phyloP scores from a whole-genome alignment of 371 early-diverging fungal genomes.

The Haplosporangium sp. region DNA sequence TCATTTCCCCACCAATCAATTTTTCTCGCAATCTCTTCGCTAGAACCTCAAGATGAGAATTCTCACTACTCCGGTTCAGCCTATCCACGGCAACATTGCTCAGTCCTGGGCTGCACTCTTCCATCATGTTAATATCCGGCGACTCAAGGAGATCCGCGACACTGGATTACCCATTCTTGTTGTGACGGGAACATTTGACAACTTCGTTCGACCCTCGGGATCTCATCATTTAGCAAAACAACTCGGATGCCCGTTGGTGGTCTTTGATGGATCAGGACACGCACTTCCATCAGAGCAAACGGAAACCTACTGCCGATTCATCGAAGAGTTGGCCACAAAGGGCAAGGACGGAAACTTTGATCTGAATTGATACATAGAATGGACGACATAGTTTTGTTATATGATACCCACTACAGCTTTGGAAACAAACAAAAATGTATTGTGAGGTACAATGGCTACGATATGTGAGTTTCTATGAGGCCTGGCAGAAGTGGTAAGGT shows the following conservation, averaged over 20 bases:
- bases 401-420: no score
- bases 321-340: constrained; percentile 36
- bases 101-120: constrained; percentile 46
- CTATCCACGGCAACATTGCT: constrained; percentile 44
- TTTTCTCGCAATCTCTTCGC: not conserved
- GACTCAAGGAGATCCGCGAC: constrained; percentile 29
- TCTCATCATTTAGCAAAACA: constrained; percentile 50
- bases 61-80: constrained; percentile 26
- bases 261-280: constrained; percentile 52
- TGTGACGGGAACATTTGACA: constrained; percentile 53
- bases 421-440: no score
- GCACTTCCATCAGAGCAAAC: constrained; percentile 45
- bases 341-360: constrained; percentile 34
- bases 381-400: no score
- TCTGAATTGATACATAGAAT: not conserved
- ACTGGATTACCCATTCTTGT: constrained; percentile 41
- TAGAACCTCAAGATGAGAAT: constrained; percentile 28
- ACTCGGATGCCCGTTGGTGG: constrained; percentile 31
- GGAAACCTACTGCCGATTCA: constrained; percentile 41
- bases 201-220: constrained; percentile 52
- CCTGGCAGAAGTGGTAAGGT: no score
- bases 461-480: no score
- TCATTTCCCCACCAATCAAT: constrained; percentile 6
- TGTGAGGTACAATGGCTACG: no score
- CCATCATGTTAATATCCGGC: constrained; percentile 43